phyloP scores from a whole-genome alignment of 768 basidiomycete species.

The Psilocybe sp. region DNA sequence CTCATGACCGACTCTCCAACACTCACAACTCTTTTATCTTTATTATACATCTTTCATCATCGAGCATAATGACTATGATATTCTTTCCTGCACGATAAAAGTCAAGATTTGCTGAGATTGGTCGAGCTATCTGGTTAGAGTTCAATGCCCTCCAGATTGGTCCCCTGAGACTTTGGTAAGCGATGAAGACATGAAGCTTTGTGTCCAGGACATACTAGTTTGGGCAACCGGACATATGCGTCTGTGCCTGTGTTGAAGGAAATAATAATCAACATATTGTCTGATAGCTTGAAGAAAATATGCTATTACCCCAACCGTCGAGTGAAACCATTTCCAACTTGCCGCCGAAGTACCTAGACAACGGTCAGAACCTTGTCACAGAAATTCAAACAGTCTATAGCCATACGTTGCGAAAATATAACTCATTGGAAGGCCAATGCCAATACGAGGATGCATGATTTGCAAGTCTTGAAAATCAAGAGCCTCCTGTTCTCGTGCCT shows the following conservation, averaged over 20 bases:
- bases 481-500: constrained; percentile 26
- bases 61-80: too few relatives aligned
- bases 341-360: constrained; percentile 75
- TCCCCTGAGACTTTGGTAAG: constrained; percentile 49
- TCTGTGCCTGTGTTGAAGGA: constrained; percentile 63
- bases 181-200: background rate
- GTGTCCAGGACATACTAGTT: constrained; percentile 51
- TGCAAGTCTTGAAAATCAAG: constrained; percentile 38
- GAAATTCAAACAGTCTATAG: background rate
- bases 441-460: constrained; percentile 58
- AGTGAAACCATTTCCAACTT: constrained; percentile 74
- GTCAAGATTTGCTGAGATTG: too few relatives aligned
- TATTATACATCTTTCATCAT: too few relatives aligned
- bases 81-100: too few relatives aligned
- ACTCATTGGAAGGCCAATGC: constrained; percentile 86
- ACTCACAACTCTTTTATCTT: too few relatives aligned
- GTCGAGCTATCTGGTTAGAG: constrained; percentile 33
- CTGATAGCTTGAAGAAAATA: background rate
- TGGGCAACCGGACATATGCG: constrained; percentile 77
- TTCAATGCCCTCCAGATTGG: constrained; percentile 82
- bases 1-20: background rate
- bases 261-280: constrained; percentile 1
- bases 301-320: constrained; percentile 74
- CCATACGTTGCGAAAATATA: constrained; percentile 77
- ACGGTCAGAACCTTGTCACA: background rate